Evolutionary conservation across 768 basidiomycete species (phyloP), one percentile per base, ranked within the genome.

Genomic region (Nidularia pulvinata): DNA sequence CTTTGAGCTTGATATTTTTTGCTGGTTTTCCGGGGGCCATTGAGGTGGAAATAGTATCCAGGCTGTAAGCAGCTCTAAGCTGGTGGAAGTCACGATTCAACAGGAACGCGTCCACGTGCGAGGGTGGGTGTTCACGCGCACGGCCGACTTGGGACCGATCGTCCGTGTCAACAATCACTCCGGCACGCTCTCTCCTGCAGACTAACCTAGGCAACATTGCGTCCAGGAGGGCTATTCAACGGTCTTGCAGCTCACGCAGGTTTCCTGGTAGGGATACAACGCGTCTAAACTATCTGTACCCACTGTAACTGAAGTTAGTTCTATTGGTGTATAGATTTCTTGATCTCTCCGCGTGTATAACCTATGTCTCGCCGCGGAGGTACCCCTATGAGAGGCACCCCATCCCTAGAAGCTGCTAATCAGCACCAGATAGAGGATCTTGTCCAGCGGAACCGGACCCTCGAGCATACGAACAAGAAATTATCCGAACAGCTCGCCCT

Each of bases 351-450:
- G 13, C 25, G 22, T 25, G 45, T 34, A 22, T 43, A 33, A 30
- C 10, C 37, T 14, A 66, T 65, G 56, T 59, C 56, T 48, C 59
- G 53, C 14, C 56, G 61, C 25, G 60, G 56, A 22, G 55, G 51
- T 3, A 64, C 63, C 14, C 61, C 63, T 46, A 50, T 64, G 43
- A 67, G 57, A 46, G 61, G 57, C 46, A 64, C 59, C 48, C 57
- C 64, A 19, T 76, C 83, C 22, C 74, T 88, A 60, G 81, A 82
- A 56, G 74, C 82, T 25, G 78, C 84, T 4, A 81, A 86, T 64
- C 84, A 84, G 55, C 68, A 76, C 2, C 88, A 91, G 64, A 89
- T 92, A 48, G 79, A 86, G 48, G 87, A 91, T 43, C 81, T 92
- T 50, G 86, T 89, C 2, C 81, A 86, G 57, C 77, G 83, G 56